A percentile compares a stretch with the other conserved stretches of the same genome.
Conservation (phyloP, 225 moss, liverwort and hornwort species). For the Neckera pumila region DNA sequence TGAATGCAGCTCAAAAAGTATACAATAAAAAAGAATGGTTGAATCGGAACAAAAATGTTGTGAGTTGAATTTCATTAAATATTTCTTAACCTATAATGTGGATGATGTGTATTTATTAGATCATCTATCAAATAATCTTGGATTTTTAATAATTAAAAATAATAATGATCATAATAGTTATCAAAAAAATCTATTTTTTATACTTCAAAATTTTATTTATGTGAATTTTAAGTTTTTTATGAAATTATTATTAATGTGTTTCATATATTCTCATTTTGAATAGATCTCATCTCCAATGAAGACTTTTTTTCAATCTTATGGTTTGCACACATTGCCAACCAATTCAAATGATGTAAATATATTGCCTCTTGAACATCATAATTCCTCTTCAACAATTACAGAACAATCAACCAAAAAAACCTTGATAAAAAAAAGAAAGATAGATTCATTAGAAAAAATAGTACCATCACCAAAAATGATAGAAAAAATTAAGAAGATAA, state of each 20-base stretch:
- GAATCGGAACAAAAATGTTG: not conserved
- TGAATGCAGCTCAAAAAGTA: conserved; percentile 24
- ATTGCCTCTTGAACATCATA: not conserved
- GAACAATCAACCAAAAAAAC: not conserved
- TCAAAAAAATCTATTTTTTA: no score
- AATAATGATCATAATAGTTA: no score
- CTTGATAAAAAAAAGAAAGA: not conserved
- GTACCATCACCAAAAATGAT: not conserved
- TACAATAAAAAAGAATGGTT: conserved; percentile 42
- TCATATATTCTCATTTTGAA: not conserved
- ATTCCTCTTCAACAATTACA: not conserved
- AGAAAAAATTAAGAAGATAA: not conserved
- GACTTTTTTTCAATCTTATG: not conserved
- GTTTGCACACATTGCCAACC: not conserved
- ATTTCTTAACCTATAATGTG: not conserved
- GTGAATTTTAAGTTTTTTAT: not conserved
- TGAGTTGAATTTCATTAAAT: not conserved
- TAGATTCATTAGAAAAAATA: not conserved
- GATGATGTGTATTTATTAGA: not conserved
- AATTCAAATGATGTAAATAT: not conserved
- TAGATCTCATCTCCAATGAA: not conserved
- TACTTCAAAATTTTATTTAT: not conserved
- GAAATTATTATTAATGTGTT: not conserved
- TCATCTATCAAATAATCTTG: rapidly evolving
- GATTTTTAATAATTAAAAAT: not conserved